A percentile compares a stretch with the other conserved stretches of the same genome.
These are phyloP conservation scores for Gossypium herbaceum DNA, from an alignment of 345 rosid species.

Conservation along the genomic window DNA sequence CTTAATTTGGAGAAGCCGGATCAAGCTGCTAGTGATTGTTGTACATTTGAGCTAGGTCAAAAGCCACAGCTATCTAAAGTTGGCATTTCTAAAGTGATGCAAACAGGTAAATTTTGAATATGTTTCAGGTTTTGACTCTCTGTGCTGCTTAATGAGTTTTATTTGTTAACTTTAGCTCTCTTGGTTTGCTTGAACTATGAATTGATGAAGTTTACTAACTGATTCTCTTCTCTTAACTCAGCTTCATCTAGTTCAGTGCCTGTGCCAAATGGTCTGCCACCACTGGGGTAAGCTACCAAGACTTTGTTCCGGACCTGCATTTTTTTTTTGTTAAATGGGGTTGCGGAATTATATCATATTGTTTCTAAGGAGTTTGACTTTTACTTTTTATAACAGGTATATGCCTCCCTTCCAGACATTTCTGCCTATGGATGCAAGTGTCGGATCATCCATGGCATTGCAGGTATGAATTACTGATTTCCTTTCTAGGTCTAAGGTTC, in stretches of 20 bases:
- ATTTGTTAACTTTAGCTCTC: not conserved
- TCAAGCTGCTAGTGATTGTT: conserved; percentile 26
- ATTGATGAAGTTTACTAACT: conserved; percentile 4
- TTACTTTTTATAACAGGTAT: conserved; percentile 29
- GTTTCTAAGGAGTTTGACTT: not conserved
- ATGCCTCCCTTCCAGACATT: conserved; percentile 30
- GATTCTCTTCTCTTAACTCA: conserved; percentile 19
- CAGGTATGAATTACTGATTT: conserved; percentile 31
- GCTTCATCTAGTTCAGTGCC: conserved; percentile 39
- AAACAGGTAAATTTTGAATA: conserved; percentile 28
- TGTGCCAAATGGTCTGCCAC: conserved; percentile 31
- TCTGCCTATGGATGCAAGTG: conserved; percentile 30
- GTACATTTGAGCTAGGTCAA: conserved; percentile 21
- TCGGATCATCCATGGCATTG: conserved; percentile 23
- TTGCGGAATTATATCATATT: not conserved
- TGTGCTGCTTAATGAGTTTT: not conserved
- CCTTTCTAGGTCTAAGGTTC: not conserved
- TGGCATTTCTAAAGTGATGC: conserved; percentile 22
- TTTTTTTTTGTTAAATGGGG: conserved; percentile 12
- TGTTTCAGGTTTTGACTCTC: conserved; percentile 7
- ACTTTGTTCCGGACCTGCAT: conserved; percentile 4
- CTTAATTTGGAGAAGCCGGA: conserved; percentile 37
- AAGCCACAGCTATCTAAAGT: conserved; percentile 25
- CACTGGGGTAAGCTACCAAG: conserved; percentile 36
- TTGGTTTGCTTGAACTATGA: not conserved